These are phyloP conservation scores for Otatea glauca DNA, from an alignment of 176 grass and related monocot species.

Conservation along the genomic window DNA sequence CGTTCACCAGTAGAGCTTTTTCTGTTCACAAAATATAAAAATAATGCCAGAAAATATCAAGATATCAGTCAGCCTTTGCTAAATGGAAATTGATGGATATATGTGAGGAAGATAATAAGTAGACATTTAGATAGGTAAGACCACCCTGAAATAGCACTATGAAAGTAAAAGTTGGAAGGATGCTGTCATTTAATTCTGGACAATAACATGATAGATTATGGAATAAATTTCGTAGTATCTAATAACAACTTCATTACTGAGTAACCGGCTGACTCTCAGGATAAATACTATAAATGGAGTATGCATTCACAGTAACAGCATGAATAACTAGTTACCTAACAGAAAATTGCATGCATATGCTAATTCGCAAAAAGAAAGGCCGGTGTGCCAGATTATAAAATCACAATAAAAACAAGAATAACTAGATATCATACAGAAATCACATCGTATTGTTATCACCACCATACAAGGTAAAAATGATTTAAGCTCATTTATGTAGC, in stretches of 20 bases:
- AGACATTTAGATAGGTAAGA: slow-evolving; percentile 7
- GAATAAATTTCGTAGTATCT: slow-evolving; percentile 23
- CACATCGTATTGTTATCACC: not conserved
- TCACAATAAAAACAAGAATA: slow-evolving; percentile 11
- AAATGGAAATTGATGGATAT: slow-evolving; percentile 29
- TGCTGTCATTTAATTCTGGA: not conserved
- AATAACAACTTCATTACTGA: slow-evolving; percentile 28
- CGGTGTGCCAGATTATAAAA: slow-evolving; percentile 8
- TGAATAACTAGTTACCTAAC: slow-evolving; percentile 8
- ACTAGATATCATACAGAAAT: slow-evolving; percentile 26
- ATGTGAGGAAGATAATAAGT: slow-evolving; percentile 36
- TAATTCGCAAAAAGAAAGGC: slow-evolving; percentile 14
- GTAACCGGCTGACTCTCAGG: slow-evolving; percentile 15
- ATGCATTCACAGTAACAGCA: slow-evolving; percentile 5
- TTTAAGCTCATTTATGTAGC: not conserved
- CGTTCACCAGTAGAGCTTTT: slow-evolving; percentile 60
- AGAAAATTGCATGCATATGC: slow-evolving; percentile 2
- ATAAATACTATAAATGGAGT: slow-evolving; percentile 20
- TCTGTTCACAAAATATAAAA: slow-evolving; percentile 44
- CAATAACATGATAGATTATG: slow-evolving; percentile 26
- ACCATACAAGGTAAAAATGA: slow-evolving; percentile 27
- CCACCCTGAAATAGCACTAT: slow-evolving; percentile 30
- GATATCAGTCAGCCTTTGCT: slow-evolving; percentile 8
- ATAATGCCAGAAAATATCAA: slow-evolving; percentile 35
- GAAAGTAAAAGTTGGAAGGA: slow-evolving; percentile 26